Evolutionary conservation across 73 alveolate species (phyloP), one percentile per base, ranked within the genome.

Genomic region (Paramecium tetraurelia): DNA sequence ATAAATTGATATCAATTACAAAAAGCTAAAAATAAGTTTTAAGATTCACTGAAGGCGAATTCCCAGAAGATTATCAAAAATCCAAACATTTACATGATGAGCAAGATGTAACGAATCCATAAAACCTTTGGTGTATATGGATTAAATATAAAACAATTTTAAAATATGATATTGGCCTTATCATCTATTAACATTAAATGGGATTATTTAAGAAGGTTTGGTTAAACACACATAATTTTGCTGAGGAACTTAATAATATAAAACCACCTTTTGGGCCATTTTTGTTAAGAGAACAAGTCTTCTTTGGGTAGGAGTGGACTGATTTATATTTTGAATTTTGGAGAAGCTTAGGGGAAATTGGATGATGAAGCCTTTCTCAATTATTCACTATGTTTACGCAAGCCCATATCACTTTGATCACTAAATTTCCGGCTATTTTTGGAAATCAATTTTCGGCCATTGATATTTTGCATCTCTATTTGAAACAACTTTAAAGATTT

Each of bases 321-420:
- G 24, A 27, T 48, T 80, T 41, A 43, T 6, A 14, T 76, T 80
- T 80, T 80, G 14, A 80, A 80, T 80, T 80, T 41, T 43, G 90
- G 90, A 9, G 90, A 80, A 7, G 46, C 50, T 3, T 63, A 4
- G 7, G 84, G 84, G 9, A 33, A 63, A 63, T 63, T 27, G 24
- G 84, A 63, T 10, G 84, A 63, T 6, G 84, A 63, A 33, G 84
- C 84, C 4, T 63, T 63, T 33, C 84, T 63, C 48, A 63, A 31
- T 63, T 63, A 24, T 63, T 63, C 84, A 27, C 84, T 63, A 12
- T 63, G 46, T 63, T 63, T 63, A 27, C 84, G 41, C 9, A 63
- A 72, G 5, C 86, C 59, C 27, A 80, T 8, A 80, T 80, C 90
- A 80, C 90, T 80, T 27, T 27, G 5, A 80, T 80, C 90, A 24